Evolutionary conservation across 805 yeast genomes (phyloP).

Genomic region (Kluyveromyces nonfermentans): DNA sequence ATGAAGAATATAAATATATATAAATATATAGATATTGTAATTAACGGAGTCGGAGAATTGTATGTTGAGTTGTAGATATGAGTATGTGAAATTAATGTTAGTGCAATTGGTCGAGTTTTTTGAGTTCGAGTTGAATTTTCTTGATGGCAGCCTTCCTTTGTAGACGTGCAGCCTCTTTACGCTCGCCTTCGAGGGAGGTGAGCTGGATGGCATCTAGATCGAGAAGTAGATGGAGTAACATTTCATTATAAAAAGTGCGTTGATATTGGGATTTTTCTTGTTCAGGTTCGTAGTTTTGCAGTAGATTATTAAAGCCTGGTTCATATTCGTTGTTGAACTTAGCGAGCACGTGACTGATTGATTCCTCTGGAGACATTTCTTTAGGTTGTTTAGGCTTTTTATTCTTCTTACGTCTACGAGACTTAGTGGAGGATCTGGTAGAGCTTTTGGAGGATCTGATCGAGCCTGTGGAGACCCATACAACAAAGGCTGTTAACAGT

Average conservation of each 20-base stretch:
- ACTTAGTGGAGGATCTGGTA: conserved; percentile 3
- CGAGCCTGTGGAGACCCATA: not conserved
- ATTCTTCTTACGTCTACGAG: conserved; percentile 6
- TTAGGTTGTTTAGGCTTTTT: conserved; percentile 7
- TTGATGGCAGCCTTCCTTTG: conserved; percentile 53
- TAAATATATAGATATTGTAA: too few relatives aligned
- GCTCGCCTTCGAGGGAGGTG: conserved; percentile 30
- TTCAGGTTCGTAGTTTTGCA: conserved; percentile 13
- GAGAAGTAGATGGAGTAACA: conserved; percentile 55
- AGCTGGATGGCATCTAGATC: conserved; percentile 55
- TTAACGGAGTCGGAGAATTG: too few relatives aligned
- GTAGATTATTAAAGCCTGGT: conserved; percentile 13
- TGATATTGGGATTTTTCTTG: conserved; percentile 33
- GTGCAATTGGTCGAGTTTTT: conserved; percentile 36
- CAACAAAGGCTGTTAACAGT: conserved; percentile 1
- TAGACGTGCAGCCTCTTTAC: conserved; percentile 40
- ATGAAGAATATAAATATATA: too few relatives aligned
- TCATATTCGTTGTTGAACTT: conserved; percentile 22
- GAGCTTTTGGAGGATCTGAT: not conserved
- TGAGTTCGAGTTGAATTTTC: conserved; percentile 49
- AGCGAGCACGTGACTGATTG: conserved; percentile 18
- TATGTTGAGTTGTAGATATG: not conserved
- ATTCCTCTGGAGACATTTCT: conserved; percentile 19
- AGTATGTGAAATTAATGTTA: not conserved
- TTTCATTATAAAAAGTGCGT: conserved; percentile 54